phyloP scores from a whole-genome alignment of 148 eudicot genomes.

The Cornus suecica region DNA sequence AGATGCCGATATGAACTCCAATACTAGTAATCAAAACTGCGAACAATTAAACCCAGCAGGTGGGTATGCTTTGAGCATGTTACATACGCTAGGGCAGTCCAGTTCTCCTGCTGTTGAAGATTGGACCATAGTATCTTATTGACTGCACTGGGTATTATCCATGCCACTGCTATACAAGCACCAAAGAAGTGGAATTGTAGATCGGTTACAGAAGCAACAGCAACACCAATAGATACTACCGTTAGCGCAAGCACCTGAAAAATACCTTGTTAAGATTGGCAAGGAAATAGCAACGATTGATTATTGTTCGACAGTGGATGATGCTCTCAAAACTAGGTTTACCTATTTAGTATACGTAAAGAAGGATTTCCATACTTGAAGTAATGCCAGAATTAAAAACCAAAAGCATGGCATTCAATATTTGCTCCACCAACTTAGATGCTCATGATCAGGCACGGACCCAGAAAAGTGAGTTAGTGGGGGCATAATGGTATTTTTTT shows the following conservation, averaged over 20 bases:
- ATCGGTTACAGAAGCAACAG: conserved; percentile 93
- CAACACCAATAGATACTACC: conserved; percentile 76
- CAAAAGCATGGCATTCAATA: neutral
- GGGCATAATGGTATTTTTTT: no score
- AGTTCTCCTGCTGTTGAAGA: conserved; percentile 87
- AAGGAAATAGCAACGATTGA: conserved; percentile 5
- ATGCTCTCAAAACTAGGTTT: neutral
- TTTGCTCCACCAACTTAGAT: neutral
- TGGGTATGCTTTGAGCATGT: neutral
- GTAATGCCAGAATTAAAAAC: neutral
- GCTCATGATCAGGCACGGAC: no score
- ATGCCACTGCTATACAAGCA: conserved; percentile 91
- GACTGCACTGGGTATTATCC: conserved; percentile 94
- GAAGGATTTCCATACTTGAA: neutral
- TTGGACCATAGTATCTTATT: conserved; percentile 94
- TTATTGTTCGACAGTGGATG: neutral
- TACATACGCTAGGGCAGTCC: conserved; percentile 94
- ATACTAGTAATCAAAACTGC: conserved; percentile 1
- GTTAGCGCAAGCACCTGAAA: conserved; percentile 76
- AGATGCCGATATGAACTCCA: neutral
- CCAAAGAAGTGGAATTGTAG: conserved; percentile 88
- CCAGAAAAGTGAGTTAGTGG: no score
- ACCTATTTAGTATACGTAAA: neutral
- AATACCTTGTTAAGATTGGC: conserved; percentile 7
- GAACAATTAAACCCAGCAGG: conserved; percentile 1